A percentile compares a stretch with the other conserved stretches of the same genome.
Conservation (phyloP, 2,329 filamentous ascomycete species). For the Dendryphion nanum region DNA sequence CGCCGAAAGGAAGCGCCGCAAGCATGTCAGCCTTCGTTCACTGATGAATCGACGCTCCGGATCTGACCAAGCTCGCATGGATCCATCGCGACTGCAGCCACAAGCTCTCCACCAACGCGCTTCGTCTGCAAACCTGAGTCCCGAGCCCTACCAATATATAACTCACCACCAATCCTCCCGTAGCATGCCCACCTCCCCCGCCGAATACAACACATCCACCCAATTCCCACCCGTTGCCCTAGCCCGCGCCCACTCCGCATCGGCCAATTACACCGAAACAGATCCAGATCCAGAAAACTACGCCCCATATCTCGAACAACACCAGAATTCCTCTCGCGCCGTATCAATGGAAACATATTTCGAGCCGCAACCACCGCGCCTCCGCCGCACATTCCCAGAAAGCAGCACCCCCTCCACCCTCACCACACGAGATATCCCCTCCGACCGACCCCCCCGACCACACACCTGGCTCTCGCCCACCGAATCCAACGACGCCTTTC, state of each 20-base stretch:
- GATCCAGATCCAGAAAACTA: conserved; percentile 11
- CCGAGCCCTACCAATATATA: conserved; percentile 20
- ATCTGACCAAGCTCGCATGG: conserved; percentile 13
- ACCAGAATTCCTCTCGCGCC: conserved; percentile 12
- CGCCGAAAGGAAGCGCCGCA: conserved; percentile 22
- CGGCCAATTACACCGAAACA: conserved; percentile 15
- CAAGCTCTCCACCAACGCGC: conserved; percentile 19
- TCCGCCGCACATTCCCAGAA: conserved; percentile 29
- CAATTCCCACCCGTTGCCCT: conserved; percentile 12
- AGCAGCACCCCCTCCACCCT: conserved; percentile 12
- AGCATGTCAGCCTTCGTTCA: conserved; percentile 22
- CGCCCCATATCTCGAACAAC: conserved; percentile 10
- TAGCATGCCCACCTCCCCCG: conserved; percentile 37
- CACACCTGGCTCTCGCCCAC: conserved; percentile 35
- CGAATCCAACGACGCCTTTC: conserved; percentile 24
- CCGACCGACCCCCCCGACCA: conserved; percentile 25
- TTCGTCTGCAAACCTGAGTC: conserved; percentile 18
- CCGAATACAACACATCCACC: conserved; percentile 12
- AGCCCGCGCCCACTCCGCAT: conserved; percentile 22
- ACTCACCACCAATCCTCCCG: conserved; percentile 22
- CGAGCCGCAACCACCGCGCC: conserved; percentile 18
- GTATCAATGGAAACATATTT: conserved; percentile 19
- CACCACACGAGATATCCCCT: conserved; percentile 16
- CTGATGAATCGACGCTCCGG: no score
- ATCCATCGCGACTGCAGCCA: conserved; percentile 22